Evolutionary conservation across 306 rosid species (phyloP).

Genomic region (Quercus glauca): DNA sequence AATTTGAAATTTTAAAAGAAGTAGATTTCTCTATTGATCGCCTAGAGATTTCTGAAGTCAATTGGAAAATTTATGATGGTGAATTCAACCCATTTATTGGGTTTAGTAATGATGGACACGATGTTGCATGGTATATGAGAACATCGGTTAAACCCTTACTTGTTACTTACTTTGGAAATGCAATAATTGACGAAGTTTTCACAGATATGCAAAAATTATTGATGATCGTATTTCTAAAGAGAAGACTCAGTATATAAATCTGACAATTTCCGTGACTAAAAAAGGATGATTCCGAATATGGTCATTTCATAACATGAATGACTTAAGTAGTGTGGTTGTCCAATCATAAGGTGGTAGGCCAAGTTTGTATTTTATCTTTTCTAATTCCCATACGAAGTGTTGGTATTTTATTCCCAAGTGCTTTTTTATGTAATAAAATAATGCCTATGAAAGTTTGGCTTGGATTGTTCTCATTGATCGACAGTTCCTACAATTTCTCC

Average conservation of each 20-base stretch:
- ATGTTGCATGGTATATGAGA: slow-evolving; percentile 35
- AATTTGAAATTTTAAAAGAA: slow-evolving; percentile 37
- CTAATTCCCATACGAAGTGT: neutral
- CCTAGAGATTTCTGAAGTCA: slow-evolving; percentile 20
- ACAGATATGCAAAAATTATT: slow-evolving; percentile 24
- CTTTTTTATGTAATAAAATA: too few relatives aligned
- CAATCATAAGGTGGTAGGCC: neutral
- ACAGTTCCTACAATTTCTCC: neutral
- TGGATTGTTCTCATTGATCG: neutral
- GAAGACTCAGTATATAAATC: slow-evolving; percentile 20
- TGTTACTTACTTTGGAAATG: slow-evolving; percentile 38
- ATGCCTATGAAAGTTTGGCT: neutral
- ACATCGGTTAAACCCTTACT: slow-evolving; percentile 46
- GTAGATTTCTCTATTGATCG: slow-evolving; percentile 38
- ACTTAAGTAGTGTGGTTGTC: neutral
- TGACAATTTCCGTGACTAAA: slow-evolving; percentile 14
- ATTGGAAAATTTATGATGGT: slow-evolving; percentile 30
- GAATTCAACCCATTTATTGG: neutral
- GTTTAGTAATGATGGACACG: slow-evolving; percentile 15
- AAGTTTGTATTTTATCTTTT: neutral
- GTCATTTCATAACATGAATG: too few relatives aligned
- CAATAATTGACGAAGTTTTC: slow-evolving; percentile 31
- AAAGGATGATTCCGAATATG: neutral
- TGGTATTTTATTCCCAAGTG: neutral
- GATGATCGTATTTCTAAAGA: slow-evolving; percentile 37